Evolutionary conservation across 2,329 filamentous ascomycete genomes (phyloP).

Genomic region (Lachnellula arida): DNA sequence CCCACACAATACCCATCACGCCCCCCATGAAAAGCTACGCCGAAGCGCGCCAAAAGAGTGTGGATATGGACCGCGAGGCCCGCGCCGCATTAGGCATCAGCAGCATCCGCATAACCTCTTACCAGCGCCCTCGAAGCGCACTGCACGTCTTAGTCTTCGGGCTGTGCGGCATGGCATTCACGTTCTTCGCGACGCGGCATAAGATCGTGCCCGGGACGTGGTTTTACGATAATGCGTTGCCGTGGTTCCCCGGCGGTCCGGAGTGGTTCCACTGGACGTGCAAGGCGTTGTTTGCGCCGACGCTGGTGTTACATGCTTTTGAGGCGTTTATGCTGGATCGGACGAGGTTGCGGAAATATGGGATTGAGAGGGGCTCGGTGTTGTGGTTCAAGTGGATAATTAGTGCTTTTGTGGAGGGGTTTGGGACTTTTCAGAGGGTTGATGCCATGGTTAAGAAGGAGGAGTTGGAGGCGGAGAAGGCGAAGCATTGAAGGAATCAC

Average conservation of each 20-base stretch:
- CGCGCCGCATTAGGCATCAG: constrained; percentile 54
- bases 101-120: constrained; percentile 39
- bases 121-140: constrained; percentile 27
- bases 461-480: constrained; percentile 38
- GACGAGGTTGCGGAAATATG: constrained; percentile 43
- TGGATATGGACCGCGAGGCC: constrained; percentile 65
- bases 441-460: constrained; percentile 44
- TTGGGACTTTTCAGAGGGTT: constrained; percentile 45
- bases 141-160: constrained; percentile 50
- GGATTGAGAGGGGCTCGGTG: constrained; percentile 38
- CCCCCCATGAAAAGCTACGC: constrained; percentile 65
- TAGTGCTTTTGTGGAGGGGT: constrained; percentile 51
- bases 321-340: constrained; percentile 57
- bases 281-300: constrained; percentile 50
- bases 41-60: constrained; percentile 65
- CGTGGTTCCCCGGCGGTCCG: constrained; percentile 53
- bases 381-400: constrained; percentile 53
- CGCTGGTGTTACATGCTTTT: constrained; percentile 58
- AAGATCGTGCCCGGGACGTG: constrained; percentile 49
- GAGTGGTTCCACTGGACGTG: constrained; percentile 55
- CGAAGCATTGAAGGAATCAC: constrained; percentile 35
- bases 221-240: constrained; percentile 46
- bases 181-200: constrained; percentile 44
- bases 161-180: constrained; percentile 50
- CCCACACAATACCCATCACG: constrained; percentile 55